Percentiles rank a stretch among this genome's conserved stretches.
Conservation (phyloP, 1,139 yeast genomes). For the Torulaspora pretoriensis region DNA sequence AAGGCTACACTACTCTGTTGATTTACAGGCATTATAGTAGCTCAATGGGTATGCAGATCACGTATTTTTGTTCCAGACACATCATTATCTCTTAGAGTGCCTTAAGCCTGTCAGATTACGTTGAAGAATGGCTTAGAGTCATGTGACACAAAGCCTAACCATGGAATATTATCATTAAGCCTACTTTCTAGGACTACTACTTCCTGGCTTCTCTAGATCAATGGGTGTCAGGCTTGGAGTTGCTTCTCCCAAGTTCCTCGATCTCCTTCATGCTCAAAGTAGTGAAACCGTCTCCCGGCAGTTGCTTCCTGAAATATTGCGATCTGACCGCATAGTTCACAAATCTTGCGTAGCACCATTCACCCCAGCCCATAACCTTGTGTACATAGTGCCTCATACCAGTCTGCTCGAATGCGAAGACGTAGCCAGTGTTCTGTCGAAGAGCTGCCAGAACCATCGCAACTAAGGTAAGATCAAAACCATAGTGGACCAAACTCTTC, state of each 20-base stretch:
- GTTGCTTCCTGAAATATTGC: slow-evolving; percentile 25
- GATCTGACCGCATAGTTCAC: slow-evolving; percentile 22
- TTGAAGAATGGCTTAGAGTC: neutral
- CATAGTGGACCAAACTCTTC: slow-evolving; percentile 41
- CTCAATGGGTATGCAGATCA: neutral
- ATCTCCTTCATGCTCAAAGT: slow-evolving; percentile 6
- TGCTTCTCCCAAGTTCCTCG: slow-evolving; percentile 11
- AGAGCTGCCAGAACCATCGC: slow-evolving; percentile 63
- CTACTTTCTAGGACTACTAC: too few relatives aligned
- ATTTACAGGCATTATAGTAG: neutral
- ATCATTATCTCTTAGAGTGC: too few relatives aligned
- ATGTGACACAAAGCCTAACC: slow-evolving; percentile 4
- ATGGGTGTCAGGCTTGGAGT: neutral
- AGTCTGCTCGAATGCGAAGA: slow-evolving; percentile 39
- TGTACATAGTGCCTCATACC: slow-evolving; percentile 53
- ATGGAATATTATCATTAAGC: too few relatives aligned
- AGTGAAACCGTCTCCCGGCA: slow-evolving; percentile 20
- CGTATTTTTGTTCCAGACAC: neutral
- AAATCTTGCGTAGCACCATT: slow-evolving; percentile 46
- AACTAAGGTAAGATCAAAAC: slow-evolving; percentile 51
- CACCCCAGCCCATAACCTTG: slow-evolving; percentile 52
- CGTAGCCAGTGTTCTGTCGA: slow-evolving; percentile 55
- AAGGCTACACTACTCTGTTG: slow-evolving; percentile 4
- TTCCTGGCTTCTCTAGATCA: neutral
- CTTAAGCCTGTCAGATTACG: too few relatives aligned